These are phyloP conservation scores for Narthecium ossifragum DNA, from an alignment of 106 monocot species.

Conservation along the genomic window DNA sequence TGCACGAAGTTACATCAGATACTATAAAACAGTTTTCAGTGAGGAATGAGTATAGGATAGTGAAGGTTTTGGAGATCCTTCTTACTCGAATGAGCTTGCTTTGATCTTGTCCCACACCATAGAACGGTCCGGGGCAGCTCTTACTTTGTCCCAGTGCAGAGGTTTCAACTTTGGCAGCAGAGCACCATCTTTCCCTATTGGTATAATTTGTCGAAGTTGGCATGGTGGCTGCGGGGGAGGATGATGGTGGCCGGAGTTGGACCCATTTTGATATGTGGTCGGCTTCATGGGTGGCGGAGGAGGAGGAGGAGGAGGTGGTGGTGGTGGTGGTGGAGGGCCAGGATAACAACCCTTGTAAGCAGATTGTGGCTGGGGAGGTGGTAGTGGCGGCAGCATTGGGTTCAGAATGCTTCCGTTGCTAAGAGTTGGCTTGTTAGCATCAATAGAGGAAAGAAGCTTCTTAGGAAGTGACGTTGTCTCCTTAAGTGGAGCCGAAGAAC, in stretches of 20 bases:
- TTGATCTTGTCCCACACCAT: constrained; percentile 52
- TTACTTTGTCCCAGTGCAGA: constrained; percentile 46
- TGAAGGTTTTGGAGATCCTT: not conserved
- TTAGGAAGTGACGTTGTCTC: too few species aligned
- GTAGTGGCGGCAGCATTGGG: too few species aligned
- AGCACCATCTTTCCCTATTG: constrained; percentile 14
- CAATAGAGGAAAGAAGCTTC: too few species aligned
- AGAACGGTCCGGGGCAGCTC: constrained; percentile 27
- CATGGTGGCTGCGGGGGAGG: not conserved
- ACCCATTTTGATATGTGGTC: not conserved
- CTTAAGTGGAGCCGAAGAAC: too few species aligned
- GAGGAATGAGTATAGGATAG: not conserved
- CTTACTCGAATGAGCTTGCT: constrained; percentile 40
- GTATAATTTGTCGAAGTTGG: not conserved
- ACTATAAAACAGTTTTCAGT: not conserved
- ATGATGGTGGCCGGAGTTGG: not conserved
- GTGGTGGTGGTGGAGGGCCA: not conserved
- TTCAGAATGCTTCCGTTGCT: not conserved
- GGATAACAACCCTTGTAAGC: not conserved
- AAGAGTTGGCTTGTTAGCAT: not conserved
- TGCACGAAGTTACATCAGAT: not conserved
- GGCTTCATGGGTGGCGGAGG: not conserved
- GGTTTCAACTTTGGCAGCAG: constrained; percentile 36
- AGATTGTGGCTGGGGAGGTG: too few species aligned
- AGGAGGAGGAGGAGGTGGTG: constrained; percentile 2